phyloP scores from a whole-genome alignment of 352 stramenopile genomes.

The Achlya hypogyna region DNA sequence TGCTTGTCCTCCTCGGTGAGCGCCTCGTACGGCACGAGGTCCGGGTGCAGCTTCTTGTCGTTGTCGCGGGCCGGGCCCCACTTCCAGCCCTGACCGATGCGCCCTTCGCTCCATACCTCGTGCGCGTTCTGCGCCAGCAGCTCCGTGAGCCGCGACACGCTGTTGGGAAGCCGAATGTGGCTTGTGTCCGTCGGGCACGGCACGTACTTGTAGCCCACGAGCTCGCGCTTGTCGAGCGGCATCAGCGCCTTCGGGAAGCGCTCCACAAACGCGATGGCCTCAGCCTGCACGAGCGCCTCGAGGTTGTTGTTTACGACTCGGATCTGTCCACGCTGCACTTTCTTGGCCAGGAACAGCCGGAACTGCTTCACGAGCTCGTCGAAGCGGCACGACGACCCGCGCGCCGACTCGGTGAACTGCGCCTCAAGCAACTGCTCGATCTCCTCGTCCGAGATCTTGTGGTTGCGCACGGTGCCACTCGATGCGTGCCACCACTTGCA shows the following conservation, averaged over 20 bases:
- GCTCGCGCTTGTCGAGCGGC: conserved; percentile 62
- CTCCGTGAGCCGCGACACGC: conserved; percentile 48
- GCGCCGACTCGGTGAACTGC: conserved; percentile 44
- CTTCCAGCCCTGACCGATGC: conserved; percentile 56
- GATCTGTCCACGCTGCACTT: conserved; percentile 46
- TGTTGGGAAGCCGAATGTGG: conserved; percentile 51
- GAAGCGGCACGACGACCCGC: conserved; percentile 68
- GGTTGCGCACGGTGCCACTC: conserved; percentile 28
- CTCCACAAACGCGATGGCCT: conserved; percentile 70
- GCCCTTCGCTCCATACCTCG: conserved; percentile 70
- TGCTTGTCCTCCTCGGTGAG: conserved; percentile 70
- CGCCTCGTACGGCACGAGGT: conserved; percentile 61
- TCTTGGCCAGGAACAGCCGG: conserved; percentile 74
- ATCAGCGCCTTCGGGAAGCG: conserved; percentile 57
- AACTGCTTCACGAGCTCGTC: conserved; percentile 75
- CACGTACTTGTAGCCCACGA: conserved; percentile 75
- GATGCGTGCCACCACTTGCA: conserved; percentile 25
- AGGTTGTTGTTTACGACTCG: conserved; percentile 37
- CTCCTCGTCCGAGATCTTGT: conserved; percentile 53
- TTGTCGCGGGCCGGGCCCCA: conserved; percentile 59
- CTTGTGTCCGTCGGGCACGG: conserved; percentile 53
- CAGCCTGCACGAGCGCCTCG: conserved; percentile 54
- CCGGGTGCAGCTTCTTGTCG: conserved; percentile 50
- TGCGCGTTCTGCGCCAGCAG: conserved; percentile 68
- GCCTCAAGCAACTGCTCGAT: conserved; percentile 55